phyloP scores from a whole-genome alignment of 1,284 basidiomycete species.

The Ustilago sp. region DNA sequence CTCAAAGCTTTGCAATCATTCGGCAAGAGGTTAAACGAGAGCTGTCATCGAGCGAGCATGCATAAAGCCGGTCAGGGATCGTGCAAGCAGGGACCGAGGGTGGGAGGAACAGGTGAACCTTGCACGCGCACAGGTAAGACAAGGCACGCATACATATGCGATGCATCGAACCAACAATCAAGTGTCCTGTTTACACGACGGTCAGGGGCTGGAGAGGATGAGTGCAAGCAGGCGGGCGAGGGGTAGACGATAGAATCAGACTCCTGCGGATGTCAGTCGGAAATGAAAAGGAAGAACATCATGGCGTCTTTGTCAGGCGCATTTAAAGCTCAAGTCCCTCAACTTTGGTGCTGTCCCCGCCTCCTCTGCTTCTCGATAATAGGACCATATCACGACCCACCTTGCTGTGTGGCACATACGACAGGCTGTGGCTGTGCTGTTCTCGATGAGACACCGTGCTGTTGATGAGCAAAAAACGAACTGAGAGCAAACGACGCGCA shows the following conservation, averaged over 20 bases:
- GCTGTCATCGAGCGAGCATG: not conserved
- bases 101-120: not conserved
- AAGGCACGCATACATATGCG: not conserved
- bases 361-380: not conserved
- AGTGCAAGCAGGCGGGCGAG: not conserved
- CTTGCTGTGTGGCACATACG: not conserved
- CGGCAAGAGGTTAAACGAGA: not conserved
- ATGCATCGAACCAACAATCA: not conserved
- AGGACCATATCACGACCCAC: not conserved
- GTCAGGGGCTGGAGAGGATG: conserved; percentile 14
- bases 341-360: not conserved
- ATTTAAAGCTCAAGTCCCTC: not conserved
- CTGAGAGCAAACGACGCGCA: too few species aligned
- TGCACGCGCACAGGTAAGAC: not conserved
- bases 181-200: conserved; percentile 25
- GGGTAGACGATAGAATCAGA: not conserved
- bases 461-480: too few species aligned
- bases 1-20: not conserved
- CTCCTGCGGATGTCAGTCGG: conserved; percentile 1
- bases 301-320: not conserved
- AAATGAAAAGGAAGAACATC: not conserved
- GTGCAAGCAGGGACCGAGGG: not conserved
- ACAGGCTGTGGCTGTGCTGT: too few species aligned
- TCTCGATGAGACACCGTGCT: too few species aligned
- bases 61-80: not conserved